phyloP scores from a whole-genome alignment of 2,329 filamentous ascomycete genomes.

The Fusarium brachygibbosum region DNA sequence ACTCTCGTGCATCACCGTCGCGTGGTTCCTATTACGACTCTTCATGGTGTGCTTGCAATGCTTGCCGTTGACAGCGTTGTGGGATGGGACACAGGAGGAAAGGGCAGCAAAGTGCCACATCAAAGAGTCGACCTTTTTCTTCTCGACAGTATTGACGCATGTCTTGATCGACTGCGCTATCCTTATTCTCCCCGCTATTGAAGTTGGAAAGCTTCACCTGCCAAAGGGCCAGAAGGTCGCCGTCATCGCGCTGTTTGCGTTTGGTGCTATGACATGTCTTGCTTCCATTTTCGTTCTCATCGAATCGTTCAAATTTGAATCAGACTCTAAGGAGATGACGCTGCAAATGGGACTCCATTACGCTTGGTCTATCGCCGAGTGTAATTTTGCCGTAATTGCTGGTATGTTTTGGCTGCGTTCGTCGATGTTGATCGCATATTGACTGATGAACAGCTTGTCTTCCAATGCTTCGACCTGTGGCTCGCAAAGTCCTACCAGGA shows the following conservation, averaged over 20 bases:
- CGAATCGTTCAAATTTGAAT: slow-evolving; percentile 41
- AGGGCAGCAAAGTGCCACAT: slow-evolving; percentile 49
- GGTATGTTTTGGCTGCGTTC: slow-evolving; percentile 23
- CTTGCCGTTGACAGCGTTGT: slow-evolving; percentile 52
- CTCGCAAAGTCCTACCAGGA: slow-evolving; percentile 36
- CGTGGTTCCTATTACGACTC: slow-evolving; percentile 50
- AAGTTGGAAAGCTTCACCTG: slow-evolving; percentile 52
- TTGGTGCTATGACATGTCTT: slow-evolving; percentile 49
- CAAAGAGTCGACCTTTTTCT: slow-evolving; percentile 51
- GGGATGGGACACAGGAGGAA: slow-evolving; percentile 47
- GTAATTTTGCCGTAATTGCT: slow-evolving; percentile 50
- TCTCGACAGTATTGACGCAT: slow-evolving; percentile 52
- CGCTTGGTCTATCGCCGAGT: slow-evolving; percentile 50
- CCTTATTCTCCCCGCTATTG: slow-evolving; percentile 50
- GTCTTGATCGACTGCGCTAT: slow-evolving; percentile 52
- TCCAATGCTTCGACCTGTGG: slow-evolving; percentile 43
- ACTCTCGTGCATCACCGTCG: slow-evolving; percentile 40
- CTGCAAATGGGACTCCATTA: slow-evolving; percentile 47
- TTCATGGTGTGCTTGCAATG: slow-evolving; percentile 54
- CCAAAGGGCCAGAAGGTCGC: slow-evolving; percentile 49
- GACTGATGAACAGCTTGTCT: slow-evolving; percentile 34
- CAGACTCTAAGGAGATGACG: slow-evolving; percentile 44
- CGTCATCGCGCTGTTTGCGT: slow-evolving; percentile 49
- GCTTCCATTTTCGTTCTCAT: slow-evolving; percentile 49
- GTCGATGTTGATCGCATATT: neutral